Percentiles rank a stretch among this genome's conserved stretches.
Evolutionary conservation across 371 early-diverging fungal species (phyloP).

Genomic region (Batrachochytrium dendrobatidis): DNA sequence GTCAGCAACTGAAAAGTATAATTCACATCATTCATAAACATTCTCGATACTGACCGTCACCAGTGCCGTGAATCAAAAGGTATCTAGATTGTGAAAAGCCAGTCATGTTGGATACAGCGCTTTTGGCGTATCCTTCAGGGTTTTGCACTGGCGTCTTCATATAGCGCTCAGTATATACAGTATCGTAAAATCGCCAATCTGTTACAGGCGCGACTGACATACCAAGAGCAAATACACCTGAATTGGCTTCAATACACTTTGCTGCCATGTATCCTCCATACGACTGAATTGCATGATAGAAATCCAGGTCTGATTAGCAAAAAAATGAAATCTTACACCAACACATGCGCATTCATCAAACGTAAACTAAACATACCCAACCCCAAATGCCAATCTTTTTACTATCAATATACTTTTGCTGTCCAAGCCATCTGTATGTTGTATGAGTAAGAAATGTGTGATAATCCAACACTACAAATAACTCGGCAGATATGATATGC

Average conservation of each 20-base stretch:
- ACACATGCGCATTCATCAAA: too few relatives aligned
- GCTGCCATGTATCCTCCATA: constrained; percentile 89
- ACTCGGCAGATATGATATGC: constrained; percentile 31
- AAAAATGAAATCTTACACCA: too few relatives aligned
- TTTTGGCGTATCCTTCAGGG: constrained; percentile 65
- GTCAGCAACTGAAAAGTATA: constrained; percentile 1
- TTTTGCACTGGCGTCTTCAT: constrained; percentile 83
- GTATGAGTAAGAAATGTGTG: constrained; percentile 5
- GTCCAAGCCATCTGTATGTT: constrained; percentile 39
- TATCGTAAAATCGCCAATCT: constrained; percentile 84
- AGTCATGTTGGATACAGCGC: constrained; percentile 71
- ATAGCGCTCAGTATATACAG: constrained; percentile 94
- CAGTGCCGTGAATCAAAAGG: constrained; percentile 87
- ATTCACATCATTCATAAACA: neutral
- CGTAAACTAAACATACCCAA: constrained; percentile 53
- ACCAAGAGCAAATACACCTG: constrained; percentile 72
- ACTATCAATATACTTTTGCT: constrained; percentile 66
- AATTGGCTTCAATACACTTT: constrained; percentile 77
- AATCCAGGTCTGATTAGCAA: too few relatives aligned
- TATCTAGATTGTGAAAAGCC: constrained; percentile 74
- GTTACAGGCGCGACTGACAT: constrained; percentile 97
- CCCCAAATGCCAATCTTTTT: constrained; percentile 92
- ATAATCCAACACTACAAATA: neutral
- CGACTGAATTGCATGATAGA: constrained; percentile 43
- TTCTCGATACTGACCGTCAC: constrained; percentile 46